Base-by-base conservation (phyloP, 78 protist species). In the Cavenderia fasciculata region DNA sequence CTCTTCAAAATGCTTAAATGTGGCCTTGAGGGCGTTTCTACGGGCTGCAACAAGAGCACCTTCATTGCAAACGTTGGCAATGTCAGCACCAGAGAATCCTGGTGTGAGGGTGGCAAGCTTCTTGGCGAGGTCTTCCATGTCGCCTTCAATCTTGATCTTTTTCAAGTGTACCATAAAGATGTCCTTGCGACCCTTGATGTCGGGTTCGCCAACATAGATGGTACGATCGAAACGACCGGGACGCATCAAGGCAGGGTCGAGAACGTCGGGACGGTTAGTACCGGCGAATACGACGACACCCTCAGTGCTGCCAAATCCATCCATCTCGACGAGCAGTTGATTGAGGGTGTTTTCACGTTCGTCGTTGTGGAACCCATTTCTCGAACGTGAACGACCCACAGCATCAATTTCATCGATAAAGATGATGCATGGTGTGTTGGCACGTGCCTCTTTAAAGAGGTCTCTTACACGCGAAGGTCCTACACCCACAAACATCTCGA, bases 181-280 rank as follows among this genome's bases (percentile, higher is more conserved):
- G 29, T 96, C 95, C 23, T 68, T 44, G 27, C 99, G 82, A 11
- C 97, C 98, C 49, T 78, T 84, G 74, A 95, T 78, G 68, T 92
- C 96, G 0, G 99, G 99, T 52, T 27, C 44, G 66, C 93, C 99
- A 31, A 99, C 69, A 25, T 38, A 21, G 43, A 99, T 94, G 43
- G 78, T 74, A 19, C 99, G 71, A 62, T 98, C 99, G 59, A 99
- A 98, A 19, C 99, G 92, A 44, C 99, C 99, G 0, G 99, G 99
- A 0, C 99, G 94, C 63, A 97, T 46, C 59, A 99, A 92, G 0
- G 99, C 99, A 43, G 61, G 23, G 90, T 97, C 99, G 41, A 98
- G 84, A 0, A 94, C 92, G 56, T 97, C 98, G 0, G 93, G 76
- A 6, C 98, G 40, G 91, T 97, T 97, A 0, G 99, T 97, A 18